Evolutionary conservation across 2,329 filamentous ascomycete genomes (phyloP), one percentile per base, ranked within the genome.

Genomic region (Penicillium digitatum): DNA sequence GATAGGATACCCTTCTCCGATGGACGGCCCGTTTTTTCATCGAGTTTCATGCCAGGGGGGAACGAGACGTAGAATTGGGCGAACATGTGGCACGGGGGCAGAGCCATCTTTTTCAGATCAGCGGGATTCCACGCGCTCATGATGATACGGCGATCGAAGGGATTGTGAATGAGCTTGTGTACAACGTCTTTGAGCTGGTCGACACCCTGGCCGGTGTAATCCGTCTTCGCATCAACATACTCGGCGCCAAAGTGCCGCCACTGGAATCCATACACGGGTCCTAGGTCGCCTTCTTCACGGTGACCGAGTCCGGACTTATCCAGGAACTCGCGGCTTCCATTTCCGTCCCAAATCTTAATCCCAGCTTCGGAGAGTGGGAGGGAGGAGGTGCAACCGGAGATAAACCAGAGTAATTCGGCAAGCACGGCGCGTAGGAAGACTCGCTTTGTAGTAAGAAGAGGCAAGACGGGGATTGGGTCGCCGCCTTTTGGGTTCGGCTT

Each of bases 301-400:
- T 96, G 86, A 0, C 81, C 79, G 7, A 97, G 82, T 0, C 93
- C 93, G 1, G 94, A 82, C 59, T 80, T 86, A 77, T 99, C 93
- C 35, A 99, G 88, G 72, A 88, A 97, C 68, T 86, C 88, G 65
- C 94, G 89, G 44, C 87, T 91, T 40, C 93, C 94, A 71, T 99
- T 99, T 66, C 92, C 93, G 71, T 99, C 94, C 94, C 94, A 99
- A 72, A 99, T 99, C 75, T 95, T 95, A 67, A 99, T 86, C 29
- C 91, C 90, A 1, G 87, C 85, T 12, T 86, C 85, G 56, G 84
- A 87, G 3, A 99, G 85, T 0, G 90, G 79, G 4, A 84, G 76
- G 1, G 90, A 92, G 0, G 89, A 90, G 3, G 94, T 99, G 67
- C 79, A 84, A 67, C 90, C 94, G 42, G 85, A 83, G 63, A 99